Percentiles rank a stretch among this genome's conserved stretches.
Evolutionary conservation across 116 monocot genomes (phyloP).

Genomic region (Thalassia testudinum): DNA sequence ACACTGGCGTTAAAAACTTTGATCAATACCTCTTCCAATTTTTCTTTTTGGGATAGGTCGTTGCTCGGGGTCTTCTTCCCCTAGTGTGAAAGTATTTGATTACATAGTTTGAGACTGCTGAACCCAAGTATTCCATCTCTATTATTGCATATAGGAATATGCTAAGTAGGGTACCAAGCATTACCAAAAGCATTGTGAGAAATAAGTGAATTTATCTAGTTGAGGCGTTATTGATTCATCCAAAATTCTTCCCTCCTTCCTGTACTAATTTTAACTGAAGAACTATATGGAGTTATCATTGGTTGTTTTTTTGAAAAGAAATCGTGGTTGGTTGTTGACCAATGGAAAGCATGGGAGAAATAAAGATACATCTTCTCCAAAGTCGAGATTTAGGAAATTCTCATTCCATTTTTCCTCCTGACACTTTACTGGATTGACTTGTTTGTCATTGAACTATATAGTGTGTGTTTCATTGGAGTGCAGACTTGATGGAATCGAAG

Average conservation of each 20-base stretch:
- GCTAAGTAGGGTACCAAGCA: not conserved
- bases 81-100: not conserved
- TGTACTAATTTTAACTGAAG: not conserved
- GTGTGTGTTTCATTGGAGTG: no score
- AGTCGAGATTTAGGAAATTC: no score
- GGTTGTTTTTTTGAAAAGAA: no score
- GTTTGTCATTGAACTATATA: no score
- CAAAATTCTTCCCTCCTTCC: not conserved
- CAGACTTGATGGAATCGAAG: no score
- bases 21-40: constrained; percentile 1
- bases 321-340: not conserved
- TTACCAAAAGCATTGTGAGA: not conserved
- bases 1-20: not conserved
- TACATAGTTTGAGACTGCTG: not conserved
- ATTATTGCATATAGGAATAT: not conserved
- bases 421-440: no score
- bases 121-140: not conserved
- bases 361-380: no score
- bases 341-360: no score
- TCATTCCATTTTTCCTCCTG: no score
- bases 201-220: constrained; percentile 9
- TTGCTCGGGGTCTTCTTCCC: not conserved
- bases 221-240: constrained; percentile 7
- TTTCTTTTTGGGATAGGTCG: not conserved
- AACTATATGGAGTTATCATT: not conserved